Evolutionary conservation across 1,284 basidiomycete species (phyloP).

Genomic region (Cryptococcus amylolentus): DNA sequence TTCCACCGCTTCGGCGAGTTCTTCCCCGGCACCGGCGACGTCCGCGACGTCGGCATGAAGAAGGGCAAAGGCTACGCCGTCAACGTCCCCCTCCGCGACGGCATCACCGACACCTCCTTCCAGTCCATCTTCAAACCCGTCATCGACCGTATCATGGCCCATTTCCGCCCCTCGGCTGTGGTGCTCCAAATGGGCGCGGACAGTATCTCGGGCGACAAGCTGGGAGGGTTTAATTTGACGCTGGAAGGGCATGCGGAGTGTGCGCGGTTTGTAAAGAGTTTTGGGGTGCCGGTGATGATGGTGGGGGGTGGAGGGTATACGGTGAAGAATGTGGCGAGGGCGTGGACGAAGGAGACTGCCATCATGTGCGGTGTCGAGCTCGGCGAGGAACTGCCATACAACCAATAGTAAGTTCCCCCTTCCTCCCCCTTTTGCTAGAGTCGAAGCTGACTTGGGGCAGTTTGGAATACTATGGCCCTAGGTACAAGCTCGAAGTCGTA

Average conservation of each 20-base stretch:
- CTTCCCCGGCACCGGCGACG: constrained; percentile 90
- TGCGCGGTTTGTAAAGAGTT: constrained; percentile 77
- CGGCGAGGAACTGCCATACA: constrained; percentile 83
- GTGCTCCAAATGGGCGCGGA: constrained; percentile 96
- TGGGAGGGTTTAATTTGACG: constrained; percentile 93
- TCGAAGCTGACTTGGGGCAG: constrained; percentile 17
- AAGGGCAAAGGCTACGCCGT: constrained; percentile 86
- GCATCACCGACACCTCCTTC: constrained; percentile 74
- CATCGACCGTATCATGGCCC: constrained; percentile 81
- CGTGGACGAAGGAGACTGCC: constrained; percentile 97
- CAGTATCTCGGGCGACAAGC: constrained; percentile 89
- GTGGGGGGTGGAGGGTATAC: constrained; percentile 97
- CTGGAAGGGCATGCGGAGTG: constrained; percentile 89
- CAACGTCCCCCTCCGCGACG: constrained; percentile 92
- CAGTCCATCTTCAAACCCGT: constrained; percentile 85
- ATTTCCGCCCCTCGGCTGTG: constrained; percentile 83
- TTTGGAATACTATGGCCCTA: constrained; percentile 96
- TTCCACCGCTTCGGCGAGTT: constrained; percentile 98
- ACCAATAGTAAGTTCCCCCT: constrained; percentile 61
- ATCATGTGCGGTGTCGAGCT: constrained; percentile 86
- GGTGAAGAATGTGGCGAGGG: constrained; percentile 83
- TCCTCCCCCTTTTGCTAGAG: neutral
- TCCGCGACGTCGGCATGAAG: constrained; percentile 76
- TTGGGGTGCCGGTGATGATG: constrained; percentile 83
- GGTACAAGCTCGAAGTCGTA: constrained; percentile 88